These are phyloP conservation scores for Stipa capillata DNA, from an alignment of 176 grass and related monocot species.

Conservation along the genomic window DNA sequence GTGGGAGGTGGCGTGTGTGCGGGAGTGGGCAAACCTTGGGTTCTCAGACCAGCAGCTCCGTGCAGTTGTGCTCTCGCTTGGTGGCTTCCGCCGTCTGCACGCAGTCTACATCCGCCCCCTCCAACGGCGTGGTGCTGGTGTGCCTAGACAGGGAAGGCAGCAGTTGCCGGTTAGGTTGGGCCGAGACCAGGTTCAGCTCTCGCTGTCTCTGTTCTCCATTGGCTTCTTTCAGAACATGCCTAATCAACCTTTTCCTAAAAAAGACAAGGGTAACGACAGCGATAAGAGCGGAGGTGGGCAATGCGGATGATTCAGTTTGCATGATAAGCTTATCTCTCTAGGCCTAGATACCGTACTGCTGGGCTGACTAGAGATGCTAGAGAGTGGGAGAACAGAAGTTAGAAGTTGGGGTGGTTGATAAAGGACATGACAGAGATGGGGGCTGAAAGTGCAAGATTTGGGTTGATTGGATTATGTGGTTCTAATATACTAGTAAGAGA, in stretches of 20 bases:
- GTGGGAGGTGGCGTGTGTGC: conserved; percentile 55
- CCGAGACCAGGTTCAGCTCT: conserved; percentile 45
- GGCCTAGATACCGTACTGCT: neutral
- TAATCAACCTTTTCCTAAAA: neutral
- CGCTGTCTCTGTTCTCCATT: conserved; percentile 43
- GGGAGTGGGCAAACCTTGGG: conserved; percentile 31
- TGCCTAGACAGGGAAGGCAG: neutral
- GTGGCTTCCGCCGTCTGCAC: conserved; percentile 57
- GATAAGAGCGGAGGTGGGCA: conserved; percentile 19
- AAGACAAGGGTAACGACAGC: neutral
- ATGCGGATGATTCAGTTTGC: neutral
- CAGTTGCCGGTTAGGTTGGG: conserved; percentile 15
- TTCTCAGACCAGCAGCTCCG: conserved; percentile 39
- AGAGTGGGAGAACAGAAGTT: too few relatives aligned
- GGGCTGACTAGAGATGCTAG: neutral
- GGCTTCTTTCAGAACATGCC: conserved; percentile 44
- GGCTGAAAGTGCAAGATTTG: neutral
- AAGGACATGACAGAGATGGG: neutral
- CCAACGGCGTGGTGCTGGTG: neutral
- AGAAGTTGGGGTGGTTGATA: neutral
- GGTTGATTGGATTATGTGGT: neutral
- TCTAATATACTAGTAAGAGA: neutral
- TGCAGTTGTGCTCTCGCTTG: conserved; percentile 27
- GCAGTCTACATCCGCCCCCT: conserved; percentile 32
- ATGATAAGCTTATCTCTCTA: neutral